These are phyloP conservation scores for Calonectria leucothoes DNA, from an alignment of 2,329 filamentous ascomycete genomes.

Conservation along the genomic window DNA sequence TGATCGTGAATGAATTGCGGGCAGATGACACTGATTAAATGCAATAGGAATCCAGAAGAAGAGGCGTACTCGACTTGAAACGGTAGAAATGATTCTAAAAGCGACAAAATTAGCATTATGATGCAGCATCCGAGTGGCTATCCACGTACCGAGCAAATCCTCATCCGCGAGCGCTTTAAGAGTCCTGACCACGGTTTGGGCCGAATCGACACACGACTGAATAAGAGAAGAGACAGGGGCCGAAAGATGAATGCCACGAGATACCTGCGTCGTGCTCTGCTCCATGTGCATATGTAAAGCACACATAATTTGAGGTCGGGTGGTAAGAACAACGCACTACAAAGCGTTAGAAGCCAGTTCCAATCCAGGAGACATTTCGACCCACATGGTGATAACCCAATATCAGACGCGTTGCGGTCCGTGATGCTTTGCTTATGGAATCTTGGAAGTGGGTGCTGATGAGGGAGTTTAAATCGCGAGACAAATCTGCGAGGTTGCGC, in stretches of 20 bases:
- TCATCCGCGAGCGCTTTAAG: conserved; percentile 42
- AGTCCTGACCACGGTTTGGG: conserved; percentile 41
- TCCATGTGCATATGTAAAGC: conserved; percentile 47
- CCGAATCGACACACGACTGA: conserved; percentile 44
- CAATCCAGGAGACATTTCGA: rapidly evolving
- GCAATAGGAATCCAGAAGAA: conserved; percentile 53
- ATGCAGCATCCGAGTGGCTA: rapidly evolving
- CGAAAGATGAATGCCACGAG: conserved; percentile 32
- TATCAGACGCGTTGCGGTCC: conserved; percentile 39
- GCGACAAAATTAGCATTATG: rapidly evolving
- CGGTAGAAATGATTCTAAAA: conserved; percentile 48
- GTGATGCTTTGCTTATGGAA: conserved; percentile 43
- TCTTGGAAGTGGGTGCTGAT: conserved; percentile 44
- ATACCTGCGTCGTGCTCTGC: conserved; percentile 34
- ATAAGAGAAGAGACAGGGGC: conserved; percentile 42
- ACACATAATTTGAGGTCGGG: conserved; percentile 46
- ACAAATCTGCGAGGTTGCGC: conserved; percentile 39
- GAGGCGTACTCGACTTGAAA: conserved; percentile 56
- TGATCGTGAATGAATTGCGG: conserved; percentile 49
- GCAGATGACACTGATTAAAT: conserved; percentile 47
- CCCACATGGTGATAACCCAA: conserved; percentile 42
- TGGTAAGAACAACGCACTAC: conserved; percentile 45
- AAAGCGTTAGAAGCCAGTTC: background rate
- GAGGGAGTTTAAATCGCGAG: conserved; percentile 39
- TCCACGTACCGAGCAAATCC: conserved; percentile 40